Evolutionary conservation across 2,329 filamentous ascomycete species (phyloP).

Genomic region (Ceratocystis colombiana): DNA sequence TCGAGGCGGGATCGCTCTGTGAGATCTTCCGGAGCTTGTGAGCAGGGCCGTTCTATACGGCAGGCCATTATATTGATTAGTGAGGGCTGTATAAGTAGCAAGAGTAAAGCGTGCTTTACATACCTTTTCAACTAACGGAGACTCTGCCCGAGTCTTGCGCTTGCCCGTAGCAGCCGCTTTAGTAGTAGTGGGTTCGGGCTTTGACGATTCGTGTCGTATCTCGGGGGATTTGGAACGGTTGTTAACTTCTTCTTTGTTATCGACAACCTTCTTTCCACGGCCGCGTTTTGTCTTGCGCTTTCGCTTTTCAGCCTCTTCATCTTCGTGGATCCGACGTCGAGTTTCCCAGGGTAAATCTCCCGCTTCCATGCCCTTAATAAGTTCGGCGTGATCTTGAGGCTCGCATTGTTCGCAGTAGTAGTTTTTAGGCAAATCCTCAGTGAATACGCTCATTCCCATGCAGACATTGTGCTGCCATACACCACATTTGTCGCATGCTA

Average conservation of each 20-base stretch:
- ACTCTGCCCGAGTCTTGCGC: conserved; percentile 49
- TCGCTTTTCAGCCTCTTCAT: conserved; percentile 49
- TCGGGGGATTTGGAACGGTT: conserved; percentile 26
- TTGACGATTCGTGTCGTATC: conserved; percentile 36
- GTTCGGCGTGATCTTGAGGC: conserved; percentile 70
- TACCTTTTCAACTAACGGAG: conserved; percentile 47
- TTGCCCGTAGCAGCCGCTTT: conserved; percentile 40
- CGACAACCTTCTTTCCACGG: conserved; percentile 56
- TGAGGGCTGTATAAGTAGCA: not conserved
- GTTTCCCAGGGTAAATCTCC: conserved; percentile 85
- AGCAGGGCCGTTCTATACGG: conserved; percentile 33
- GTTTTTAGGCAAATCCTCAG: conserved; percentile 65
- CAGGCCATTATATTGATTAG: not conserved
- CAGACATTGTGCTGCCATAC: conserved; percentile 98
- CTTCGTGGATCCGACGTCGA: conserved; percentile 51
- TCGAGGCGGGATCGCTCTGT: conserved; percentile 38
- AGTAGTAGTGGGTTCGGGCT: conserved; percentile 36
- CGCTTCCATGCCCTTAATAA: conserved; percentile 64
- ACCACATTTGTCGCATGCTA: conserved; percentile 83
- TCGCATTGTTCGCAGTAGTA: conserved; percentile 91
- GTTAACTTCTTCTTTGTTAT: conserved; percentile 41
- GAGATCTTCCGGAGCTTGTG: conserved; percentile 48
- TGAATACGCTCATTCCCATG: conserved; percentile 71
- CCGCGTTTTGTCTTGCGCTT: conserved; percentile 49
- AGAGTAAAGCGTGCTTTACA: conserved; percentile 23